A percentile compares a stretch with the other conserved stretches of the same genome.
Evolutionary conservation across 768 basidiomycete genomes (phyloP).

Genomic region (Phanerodontia chrysosporium): DNA sequence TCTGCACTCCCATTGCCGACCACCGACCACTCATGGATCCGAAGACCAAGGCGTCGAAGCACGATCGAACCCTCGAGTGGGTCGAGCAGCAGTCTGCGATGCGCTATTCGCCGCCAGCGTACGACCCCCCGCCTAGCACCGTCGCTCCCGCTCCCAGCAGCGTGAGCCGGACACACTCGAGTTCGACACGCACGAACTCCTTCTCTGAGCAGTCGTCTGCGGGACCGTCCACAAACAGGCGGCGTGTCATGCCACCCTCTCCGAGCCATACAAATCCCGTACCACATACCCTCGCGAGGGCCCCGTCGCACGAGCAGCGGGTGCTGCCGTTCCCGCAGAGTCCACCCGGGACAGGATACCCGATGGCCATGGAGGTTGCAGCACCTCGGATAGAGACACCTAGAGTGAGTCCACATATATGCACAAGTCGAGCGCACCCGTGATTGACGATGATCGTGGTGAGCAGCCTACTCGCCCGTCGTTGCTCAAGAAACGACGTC

Average conservation of each 20-base stretch:
- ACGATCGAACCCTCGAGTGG: slow-evolving; percentile 20
- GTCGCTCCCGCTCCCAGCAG: slow-evolving; percentile 6
- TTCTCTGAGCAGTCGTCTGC: slow-evolving; percentile 18
- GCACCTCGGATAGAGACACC: slow-evolving; percentile 14
- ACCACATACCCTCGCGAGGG: not conserved
- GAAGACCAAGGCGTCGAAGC: not conserved
- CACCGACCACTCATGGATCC: not conserved
- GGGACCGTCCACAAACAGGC: slow-evolving; percentile 10
- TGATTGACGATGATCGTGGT: not conserved
- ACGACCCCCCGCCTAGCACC: slow-evolving; percentile 14
- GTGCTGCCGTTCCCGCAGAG: slow-evolving; percentile 23
- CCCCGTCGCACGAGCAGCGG: slow-evolving; percentile 3
- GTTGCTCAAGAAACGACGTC: slow-evolving; percentile 19
- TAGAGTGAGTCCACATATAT: slow-evolving; percentile 5
- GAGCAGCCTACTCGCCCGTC: slow-evolving; percentile 16
- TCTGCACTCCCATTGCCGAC: not conserved
- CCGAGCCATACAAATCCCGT: slow-evolving; percentile 8
- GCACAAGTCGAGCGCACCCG: too few species aligned
- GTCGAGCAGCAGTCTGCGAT: slow-evolving; percentile 16
- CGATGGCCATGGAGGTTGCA: slow-evolving; percentile 18
- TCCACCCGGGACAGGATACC: slow-evolving; percentile 24
- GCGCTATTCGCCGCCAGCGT: slow-evolving; percentile 12
- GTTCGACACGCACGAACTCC: slow-evolving; percentile 18
- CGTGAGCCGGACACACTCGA: slow-evolving; percentile 1
- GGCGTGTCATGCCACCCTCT: slow-evolving; percentile 2